Evolutionary conservation across 495 filamentous ascomycete genomes (phyloP).

Genomic region (Penicillium chermesinum): DNA sequence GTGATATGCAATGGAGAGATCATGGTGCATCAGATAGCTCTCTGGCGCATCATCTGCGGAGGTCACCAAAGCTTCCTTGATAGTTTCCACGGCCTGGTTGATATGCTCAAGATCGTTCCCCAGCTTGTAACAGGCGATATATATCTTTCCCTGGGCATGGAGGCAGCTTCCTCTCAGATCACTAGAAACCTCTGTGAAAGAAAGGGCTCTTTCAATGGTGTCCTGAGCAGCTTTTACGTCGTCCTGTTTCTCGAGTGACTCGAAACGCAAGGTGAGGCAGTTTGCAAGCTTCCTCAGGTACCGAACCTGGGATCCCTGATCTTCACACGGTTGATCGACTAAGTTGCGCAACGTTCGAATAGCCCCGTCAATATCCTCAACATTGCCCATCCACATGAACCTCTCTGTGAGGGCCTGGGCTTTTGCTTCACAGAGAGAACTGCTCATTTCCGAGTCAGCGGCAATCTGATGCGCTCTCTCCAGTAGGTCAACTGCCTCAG

Average conservation of each 20-base stretch:
- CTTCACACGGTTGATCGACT: neutral
- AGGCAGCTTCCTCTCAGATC: neutral
- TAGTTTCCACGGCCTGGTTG: neutral
- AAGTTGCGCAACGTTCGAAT: neutral
- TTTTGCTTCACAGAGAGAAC: neutral
- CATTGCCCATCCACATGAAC: neutral
- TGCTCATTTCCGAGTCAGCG: neutral
- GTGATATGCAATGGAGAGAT: conserved; percentile 2
- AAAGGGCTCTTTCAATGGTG: neutral
- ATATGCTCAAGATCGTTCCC: neutral
- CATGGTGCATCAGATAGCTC: neutral
- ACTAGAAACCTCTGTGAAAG: neutral
- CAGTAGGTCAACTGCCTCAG: neutral
- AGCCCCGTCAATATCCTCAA: neutral
- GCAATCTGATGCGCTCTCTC: neutral
- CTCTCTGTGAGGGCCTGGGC: neutral
- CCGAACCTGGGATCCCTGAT: neutral
- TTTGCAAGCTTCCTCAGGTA: neutral
- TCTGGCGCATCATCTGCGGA: neutral
- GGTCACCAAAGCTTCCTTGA: neutral
- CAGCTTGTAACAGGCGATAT: neutral
- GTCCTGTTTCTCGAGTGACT: neutral
- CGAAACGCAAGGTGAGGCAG: neutral
- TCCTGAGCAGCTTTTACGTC: neutral
- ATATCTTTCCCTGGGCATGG: neutral